Percentiles rank a stretch among this genome's conserved stretches.
Evolutionary conservation across 352 stramenopile genomes (phyloP).

Genomic region (Elongisporangium undulatum): DNA sequence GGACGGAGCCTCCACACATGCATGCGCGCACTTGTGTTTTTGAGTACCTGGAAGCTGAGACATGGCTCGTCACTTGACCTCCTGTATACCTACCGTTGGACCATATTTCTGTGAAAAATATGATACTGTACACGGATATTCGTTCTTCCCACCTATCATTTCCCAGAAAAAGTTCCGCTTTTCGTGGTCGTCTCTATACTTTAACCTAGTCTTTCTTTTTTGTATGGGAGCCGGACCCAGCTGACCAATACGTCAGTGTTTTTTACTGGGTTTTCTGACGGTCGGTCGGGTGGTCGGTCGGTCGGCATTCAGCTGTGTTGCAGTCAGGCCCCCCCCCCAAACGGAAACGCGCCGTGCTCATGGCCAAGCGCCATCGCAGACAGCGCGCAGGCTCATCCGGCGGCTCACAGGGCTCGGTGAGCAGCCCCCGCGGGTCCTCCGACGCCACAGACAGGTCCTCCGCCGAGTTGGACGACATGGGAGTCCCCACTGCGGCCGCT

Average conservation of each 20-base stretch:
- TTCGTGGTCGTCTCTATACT: not conserved
- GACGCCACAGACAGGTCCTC: not conserved
- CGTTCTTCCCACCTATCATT: not conserved
- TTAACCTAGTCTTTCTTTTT: not conserved
- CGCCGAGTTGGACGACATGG: not conserved
- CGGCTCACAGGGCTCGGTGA: not conserved
- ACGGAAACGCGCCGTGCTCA: not conserved
- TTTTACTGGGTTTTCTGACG: not conserved
- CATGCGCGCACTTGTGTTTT: not conserved
- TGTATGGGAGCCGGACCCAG: not conserved
- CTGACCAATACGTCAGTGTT: not conserved
- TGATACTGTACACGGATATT: not conserved
- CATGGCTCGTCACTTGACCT: not conserved
- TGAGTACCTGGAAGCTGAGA: not conserved
- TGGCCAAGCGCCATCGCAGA: not conserved
- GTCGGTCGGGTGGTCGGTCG: not conserved
- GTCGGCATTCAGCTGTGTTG: not conserved
- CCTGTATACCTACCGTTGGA: not conserved
- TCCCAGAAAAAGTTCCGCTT: not conserved
- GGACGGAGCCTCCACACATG: not conserved
- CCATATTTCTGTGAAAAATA: not conserved
- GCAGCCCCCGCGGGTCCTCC: not conserved
- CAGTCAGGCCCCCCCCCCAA: not conserved
- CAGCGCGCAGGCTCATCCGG: not conserved
- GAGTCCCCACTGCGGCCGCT: not conserved